Conservation (phyloP, 2,329 filamentous ascomycete species). For the Gliomastix tumulicola region DNA sequence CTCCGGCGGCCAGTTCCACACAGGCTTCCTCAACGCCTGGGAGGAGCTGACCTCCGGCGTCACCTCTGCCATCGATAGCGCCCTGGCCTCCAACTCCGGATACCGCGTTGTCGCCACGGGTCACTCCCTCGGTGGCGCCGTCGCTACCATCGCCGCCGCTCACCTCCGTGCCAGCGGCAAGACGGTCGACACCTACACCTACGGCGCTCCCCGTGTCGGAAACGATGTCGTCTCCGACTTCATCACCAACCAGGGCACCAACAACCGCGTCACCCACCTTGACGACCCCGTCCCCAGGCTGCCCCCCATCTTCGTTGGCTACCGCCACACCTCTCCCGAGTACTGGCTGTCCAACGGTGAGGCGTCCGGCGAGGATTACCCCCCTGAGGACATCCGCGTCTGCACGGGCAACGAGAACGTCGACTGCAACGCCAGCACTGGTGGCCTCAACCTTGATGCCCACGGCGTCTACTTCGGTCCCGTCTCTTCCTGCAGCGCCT, state of each 20-base stretch:
- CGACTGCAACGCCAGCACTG: conserved; percentile 42
- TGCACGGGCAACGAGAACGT: conserved; percentile 41
- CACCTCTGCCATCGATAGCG: conserved; percentile 32
- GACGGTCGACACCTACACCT: conserved; percentile 53
- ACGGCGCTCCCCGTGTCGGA: conserved; percentile 60
- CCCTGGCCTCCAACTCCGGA: conserved; percentile 35
- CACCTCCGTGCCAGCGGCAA: conserved; percentile 43
- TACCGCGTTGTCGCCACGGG: conserved; percentile 55
- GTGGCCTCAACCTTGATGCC: conserved; percentile 33
- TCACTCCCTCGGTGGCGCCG: conserved; percentile 61
- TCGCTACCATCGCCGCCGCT: conserved; percentile 53
- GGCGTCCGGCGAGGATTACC: conserved; percentile 24
- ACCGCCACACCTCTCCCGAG: conserved; percentile 62
- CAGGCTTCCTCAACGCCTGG: conserved; percentile 56
- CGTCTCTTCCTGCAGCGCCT: conserved; percentile 30
- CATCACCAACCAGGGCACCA: conserved; percentile 44
- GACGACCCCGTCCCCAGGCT: conserved; percentile 63
- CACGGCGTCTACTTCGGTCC: conserved; percentile 44
- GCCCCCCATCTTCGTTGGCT: conserved; percentile 53
- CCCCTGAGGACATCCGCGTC: conserved; percentile 29
- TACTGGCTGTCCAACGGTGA: conserved; percentile 48
- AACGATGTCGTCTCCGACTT: conserved; percentile 47
- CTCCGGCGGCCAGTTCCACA: conserved; percentile 42
- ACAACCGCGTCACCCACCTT: conserved; percentile 60
- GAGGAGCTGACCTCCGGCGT: conserved; percentile 38